phyloP scores from a whole-genome alignment of 73 alveolate genomes.

The Tetrahymena malaccensis region DNA sequence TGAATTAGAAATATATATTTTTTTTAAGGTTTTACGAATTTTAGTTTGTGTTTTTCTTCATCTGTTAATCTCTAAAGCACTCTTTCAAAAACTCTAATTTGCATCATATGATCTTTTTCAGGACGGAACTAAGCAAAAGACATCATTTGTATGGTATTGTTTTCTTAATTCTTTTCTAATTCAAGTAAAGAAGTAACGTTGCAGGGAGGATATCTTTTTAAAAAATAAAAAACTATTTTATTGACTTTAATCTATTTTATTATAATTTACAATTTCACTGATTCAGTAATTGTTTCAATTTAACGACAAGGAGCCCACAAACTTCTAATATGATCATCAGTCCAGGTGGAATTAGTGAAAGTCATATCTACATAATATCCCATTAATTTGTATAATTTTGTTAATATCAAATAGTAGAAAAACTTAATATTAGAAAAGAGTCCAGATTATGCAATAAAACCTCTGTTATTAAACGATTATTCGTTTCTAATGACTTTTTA shows the following conservation, averaged over 20 bases:
- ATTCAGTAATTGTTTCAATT: neutral
- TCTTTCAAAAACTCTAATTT: slow-evolving; percentile 51
- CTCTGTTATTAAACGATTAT: slow-evolving; percentile 45
- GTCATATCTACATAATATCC: slow-evolving; percentile 62
- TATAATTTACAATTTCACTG: neutral
- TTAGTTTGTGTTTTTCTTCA: slow-evolving; percentile 32
- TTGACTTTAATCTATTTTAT: too few relatives aligned
- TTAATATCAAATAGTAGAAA: slow-evolving; percentile 53
- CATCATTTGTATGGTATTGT: slow-evolving; percentile 52
- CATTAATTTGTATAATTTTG: slow-evolving; percentile 46
- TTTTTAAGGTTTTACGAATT: neutral
- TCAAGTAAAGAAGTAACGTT: slow-evolving; percentile 49
- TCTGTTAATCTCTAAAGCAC: neutral
- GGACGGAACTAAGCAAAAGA: slow-evolving; percentile 86
- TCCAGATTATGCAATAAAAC: slow-evolving; percentile 26
- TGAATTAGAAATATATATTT: neutral
- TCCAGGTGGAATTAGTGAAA: slow-evolving; percentile 80
- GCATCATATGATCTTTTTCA: slow-evolving; percentile 71
- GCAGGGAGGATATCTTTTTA: slow-evolving; percentile 82
- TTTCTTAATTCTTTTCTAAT: slow-evolving; percentile 21
- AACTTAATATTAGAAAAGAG: slow-evolving; percentile 36
- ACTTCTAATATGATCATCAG: slow-evolving; percentile 58
- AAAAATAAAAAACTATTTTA: neutral
- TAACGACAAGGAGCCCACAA: slow-evolving; percentile 49
- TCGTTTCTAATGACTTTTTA: slow-evolving; percentile 19